Evolutionary conservation across 108 stramenopile species (phyloP).

Genomic region (Nannochloropsis oceanica): DNA sequence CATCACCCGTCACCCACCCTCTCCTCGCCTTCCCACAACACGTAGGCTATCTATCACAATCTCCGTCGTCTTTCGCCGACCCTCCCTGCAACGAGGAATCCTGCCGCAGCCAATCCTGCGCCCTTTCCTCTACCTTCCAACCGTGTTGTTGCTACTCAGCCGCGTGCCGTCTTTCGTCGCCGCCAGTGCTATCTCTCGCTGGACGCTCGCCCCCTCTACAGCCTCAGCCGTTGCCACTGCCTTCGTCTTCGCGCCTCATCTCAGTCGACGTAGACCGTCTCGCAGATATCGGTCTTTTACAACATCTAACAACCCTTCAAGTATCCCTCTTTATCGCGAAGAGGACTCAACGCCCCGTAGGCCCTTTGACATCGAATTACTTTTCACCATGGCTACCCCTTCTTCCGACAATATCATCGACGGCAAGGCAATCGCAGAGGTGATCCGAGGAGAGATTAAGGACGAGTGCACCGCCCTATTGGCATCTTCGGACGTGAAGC

Average conservation of each 20-base stretch:
- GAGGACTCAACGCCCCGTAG: neutral
- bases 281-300: neutral
- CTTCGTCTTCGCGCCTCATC: neutral
- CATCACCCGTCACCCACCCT: too few species aligned
- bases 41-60: too few species aligned
- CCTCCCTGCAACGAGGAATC: neutral
- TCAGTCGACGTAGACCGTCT: neutral
- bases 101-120: neutral
- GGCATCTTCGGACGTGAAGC: neutral
- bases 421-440: slow-evolving; percentile 24
- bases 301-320: neutral
- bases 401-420: neutral
- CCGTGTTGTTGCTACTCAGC: neutral
- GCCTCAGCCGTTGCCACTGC: neutral
- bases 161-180: neutral
- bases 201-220: neutral
- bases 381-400: neutral
- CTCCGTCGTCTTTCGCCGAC: too few species aligned
- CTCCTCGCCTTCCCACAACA: too few species aligned
- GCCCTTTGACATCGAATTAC: neutral
- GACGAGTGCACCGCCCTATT: neutral
- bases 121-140: neutral
- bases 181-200: neutral
- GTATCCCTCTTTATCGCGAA: neutral
- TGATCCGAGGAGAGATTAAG: slow-evolving; percentile 9